Conservation (phyloP, 768 basidiomycete species). For the Cystobasidiopsis lactophilus region DNA sequence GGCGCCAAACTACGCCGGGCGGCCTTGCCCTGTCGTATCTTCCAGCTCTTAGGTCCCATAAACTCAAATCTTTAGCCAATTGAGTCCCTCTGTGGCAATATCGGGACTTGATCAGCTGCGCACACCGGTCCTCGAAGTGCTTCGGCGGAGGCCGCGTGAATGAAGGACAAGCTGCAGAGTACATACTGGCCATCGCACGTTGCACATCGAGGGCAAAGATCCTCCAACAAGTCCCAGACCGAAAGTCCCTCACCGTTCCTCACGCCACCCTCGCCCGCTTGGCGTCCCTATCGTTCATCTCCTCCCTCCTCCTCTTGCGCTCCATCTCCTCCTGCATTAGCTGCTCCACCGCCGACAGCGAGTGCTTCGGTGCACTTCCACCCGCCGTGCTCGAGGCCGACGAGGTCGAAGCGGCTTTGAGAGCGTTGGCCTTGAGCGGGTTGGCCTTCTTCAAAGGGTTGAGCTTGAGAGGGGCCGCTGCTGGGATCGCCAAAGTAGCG, state of each 20-base stretch:
- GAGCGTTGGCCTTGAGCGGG: constrained; percentile 31
- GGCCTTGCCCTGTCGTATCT: no score
- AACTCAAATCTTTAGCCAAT: no score
- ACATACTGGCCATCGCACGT: no score
- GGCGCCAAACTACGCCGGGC: no score
- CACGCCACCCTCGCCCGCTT: not conserved
- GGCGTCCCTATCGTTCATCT: not conserved
- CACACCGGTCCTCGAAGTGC: no score
- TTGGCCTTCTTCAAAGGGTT: constrained; percentile 34
- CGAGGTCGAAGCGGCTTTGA: constrained; percentile 41
- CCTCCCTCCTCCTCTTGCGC: constrained; percentile 44
- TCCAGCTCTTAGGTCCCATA: no score
- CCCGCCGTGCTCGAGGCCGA: constrained; percentile 31
- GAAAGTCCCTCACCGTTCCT: not conserved
- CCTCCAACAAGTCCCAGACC: no score
- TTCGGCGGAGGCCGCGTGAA: no score
- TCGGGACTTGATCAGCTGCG: no score
- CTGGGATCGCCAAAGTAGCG: constrained; percentile 11
- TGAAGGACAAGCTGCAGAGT: no score
- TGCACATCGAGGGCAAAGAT: no score
- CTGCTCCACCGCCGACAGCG: constrained; percentile 61
- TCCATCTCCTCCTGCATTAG: constrained; percentile 79
- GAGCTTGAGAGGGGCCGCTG: constrained; percentile 31
- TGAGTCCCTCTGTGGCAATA: no score
- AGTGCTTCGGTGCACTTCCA: constrained; percentile 30